phyloP scores from a whole-genome alignment of 306 rosid species.

The Rosa rugosa region DNA sequence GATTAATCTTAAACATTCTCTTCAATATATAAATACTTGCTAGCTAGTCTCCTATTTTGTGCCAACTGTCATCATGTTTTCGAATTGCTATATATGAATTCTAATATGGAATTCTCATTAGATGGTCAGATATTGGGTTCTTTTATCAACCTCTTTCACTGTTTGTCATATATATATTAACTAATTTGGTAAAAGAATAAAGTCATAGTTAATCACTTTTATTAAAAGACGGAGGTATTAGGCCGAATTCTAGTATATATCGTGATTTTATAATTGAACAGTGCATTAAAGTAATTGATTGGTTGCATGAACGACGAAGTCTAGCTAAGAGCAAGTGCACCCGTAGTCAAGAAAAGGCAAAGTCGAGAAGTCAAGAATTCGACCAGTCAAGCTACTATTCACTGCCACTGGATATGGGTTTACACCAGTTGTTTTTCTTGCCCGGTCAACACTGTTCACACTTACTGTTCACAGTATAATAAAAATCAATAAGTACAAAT shows the following conservation, averaged over 20 bases:
- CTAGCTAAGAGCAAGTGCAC: no score
- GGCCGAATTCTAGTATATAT: no score
- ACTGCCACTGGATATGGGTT: no score
- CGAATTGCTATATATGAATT: background rate
- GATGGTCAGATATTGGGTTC: background rate
- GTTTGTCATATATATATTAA: background rate
- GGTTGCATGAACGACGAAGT: no score
- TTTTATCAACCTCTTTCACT: background rate
- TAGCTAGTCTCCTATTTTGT: background rate
- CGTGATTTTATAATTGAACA: background rate
- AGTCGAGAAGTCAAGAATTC: no score
- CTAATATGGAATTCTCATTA: background rate
- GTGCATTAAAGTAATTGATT: background rate
- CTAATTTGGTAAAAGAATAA: background rate
- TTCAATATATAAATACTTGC: background rate
- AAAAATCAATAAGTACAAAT: no score
- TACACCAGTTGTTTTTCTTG: no score
- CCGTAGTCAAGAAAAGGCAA: no score
- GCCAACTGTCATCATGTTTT: background rate
- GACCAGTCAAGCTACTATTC: no score
- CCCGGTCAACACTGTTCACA: no score
- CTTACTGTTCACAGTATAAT: no score
- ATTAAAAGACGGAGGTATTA: background rate
- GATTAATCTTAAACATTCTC: background rate
- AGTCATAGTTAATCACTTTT: background rate